Evolutionary conservation across 345 rosid species (phyloP), one percentile per base, ranked within the genome.

Genomic region (Noccaea caerulescens): DNA sequence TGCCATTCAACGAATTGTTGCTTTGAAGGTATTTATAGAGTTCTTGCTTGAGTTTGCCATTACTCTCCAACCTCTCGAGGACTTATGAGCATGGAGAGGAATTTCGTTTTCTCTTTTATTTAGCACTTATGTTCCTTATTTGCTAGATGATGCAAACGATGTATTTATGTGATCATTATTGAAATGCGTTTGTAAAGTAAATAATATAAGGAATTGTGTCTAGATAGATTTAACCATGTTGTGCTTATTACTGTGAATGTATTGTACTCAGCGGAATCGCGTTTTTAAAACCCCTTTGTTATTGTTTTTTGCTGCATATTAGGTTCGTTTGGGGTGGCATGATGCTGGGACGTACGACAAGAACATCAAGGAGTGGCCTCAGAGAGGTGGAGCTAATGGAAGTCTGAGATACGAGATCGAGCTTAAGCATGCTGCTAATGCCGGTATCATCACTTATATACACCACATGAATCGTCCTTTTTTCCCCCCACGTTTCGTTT

Each of bases 301-400:
- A 27, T 27, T 27, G 30, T 2, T 0, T 27, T 27, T 13, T n/a
- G 1, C 3, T 55, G 12, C 7, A 5, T 46, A 3, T 45, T 32
- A 16, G 99, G 95, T 94, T 51, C 93, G 97, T 9, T 47, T 91
- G 43, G 99, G 96, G 33, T 91, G 97, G 99, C 99, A 94, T 64
- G 99, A 91, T 76, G 87, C 99, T 5, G 99, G 99, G 7, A 94
- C 99, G 25, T 94, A 89, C 39, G 87, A 94, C 79, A 94, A 88
- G 83, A 85, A 84, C 84, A 84, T 91, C 36, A 80, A 82, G 59
- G 97, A 87, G 56, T 94, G 93, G 91, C 99, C 97, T 14, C 82
- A 61, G 68, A 86, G 93, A 74, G 97, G 97, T 65, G 99, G 99
- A 69, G 93, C 96, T 34, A 89, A 94, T 58, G 99, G 95, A 64